phyloP scores from a whole-genome alignment of 2,329 filamentous ascomycete species.

The Emericellopsis atlantica region DNA sequence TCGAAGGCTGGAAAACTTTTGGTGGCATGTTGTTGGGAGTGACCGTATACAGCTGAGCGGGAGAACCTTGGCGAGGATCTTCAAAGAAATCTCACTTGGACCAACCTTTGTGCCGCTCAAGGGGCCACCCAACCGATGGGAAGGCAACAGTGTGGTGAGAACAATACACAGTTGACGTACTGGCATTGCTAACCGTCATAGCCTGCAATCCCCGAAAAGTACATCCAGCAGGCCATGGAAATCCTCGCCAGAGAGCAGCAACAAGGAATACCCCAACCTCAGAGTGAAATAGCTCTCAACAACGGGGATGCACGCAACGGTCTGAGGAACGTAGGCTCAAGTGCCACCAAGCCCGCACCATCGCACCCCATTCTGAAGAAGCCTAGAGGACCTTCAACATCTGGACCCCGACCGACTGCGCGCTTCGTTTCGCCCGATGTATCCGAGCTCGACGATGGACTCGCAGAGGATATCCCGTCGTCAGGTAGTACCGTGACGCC shows the following conservation, averaged over 20 bases:
- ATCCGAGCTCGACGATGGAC: slow-evolving; percentile 28
- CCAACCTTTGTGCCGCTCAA: slow-evolving; percentile 43
- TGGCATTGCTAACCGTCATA: slow-evolving; percentile 4
- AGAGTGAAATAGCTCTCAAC: neutral
- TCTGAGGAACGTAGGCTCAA: slow-evolving; percentile 19
- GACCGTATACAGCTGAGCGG: slow-evolving; percentile 39
- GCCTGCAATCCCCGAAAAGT: slow-evolving; percentile 11
- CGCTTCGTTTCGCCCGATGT: slow-evolving; percentile 44
- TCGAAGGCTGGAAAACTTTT: slow-evolving; percentile 50
- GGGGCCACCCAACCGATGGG: slow-evolving; percentile 39
- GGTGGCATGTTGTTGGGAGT: slow-evolving; percentile 55
- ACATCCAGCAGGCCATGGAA: slow-evolving; percentile 9
- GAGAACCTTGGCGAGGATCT: slow-evolving; percentile 39
- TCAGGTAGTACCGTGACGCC: slow-evolving; percentile 25
- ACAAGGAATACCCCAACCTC: neutral
- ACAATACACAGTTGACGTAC: neutral
- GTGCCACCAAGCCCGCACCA: slow-evolving; percentile 29
- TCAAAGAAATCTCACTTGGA: slow-evolving; percentile 44
- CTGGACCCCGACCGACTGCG: slow-evolving; percentile 43
- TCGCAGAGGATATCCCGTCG: slow-evolving; percentile 20
- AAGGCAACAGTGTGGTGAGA: slow-evolving; percentile 18
- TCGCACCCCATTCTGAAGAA: slow-evolving; percentile 50
- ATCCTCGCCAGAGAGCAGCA: slow-evolving; percentile 10
- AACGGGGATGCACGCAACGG: slow-evolving; percentile 4
- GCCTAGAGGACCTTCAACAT: slow-evolving; percentile 36